Base-by-base conservation (phyloP, 1,139 yeast species). In the Blastobotrys capitulatus region DNA sequence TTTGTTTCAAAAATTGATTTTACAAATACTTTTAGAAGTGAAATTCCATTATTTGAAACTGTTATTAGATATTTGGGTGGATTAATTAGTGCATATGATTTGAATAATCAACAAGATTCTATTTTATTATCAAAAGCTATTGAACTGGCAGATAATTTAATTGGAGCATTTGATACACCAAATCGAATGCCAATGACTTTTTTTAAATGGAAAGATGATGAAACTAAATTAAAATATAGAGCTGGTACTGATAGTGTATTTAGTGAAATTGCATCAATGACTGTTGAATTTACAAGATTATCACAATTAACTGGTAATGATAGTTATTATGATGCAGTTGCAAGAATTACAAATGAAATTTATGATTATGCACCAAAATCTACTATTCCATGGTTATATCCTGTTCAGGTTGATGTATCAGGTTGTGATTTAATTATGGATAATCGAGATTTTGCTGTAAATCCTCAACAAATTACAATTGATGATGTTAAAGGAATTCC, bases 31-130 rank as follows among this genome's bases (percentile, higher is more conserved):
- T 64, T 65, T 20, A 57, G 75, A 46, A 61, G 64, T 10, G 65
- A 67, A 29, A 80, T 83, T 48, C 86, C 86, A 48, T 71, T 84
- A n/a, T 82, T 84, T 61, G 92, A 85, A 60, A 79, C 87, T 34
- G 78, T 83, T 26, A 82, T 83, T 52, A 71, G 90, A 51, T 79
- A 81, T 68, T 68, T 86, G 46, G 94, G 92, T 10, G 92, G 94
- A 0, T 71, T 86, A 40, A 61, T 86, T 34, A 75, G 88, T 1
- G 87, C 86, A 0, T 83, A 78, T 63, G 90, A 85, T 51, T 66
- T 86, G 38, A 76, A 86, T 0, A 62, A 73, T 1, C 83, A 79
- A 39, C 76, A 77, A 52, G 66, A 67, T 25, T 47, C 46, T 15
- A 56, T 77, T 6, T 73, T 82, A 46, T 69, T 85, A 46, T 75